Evolutionary conservation across 805 yeast species (phyloP).

Genomic region (Monosporozyma solicola): DNA sequence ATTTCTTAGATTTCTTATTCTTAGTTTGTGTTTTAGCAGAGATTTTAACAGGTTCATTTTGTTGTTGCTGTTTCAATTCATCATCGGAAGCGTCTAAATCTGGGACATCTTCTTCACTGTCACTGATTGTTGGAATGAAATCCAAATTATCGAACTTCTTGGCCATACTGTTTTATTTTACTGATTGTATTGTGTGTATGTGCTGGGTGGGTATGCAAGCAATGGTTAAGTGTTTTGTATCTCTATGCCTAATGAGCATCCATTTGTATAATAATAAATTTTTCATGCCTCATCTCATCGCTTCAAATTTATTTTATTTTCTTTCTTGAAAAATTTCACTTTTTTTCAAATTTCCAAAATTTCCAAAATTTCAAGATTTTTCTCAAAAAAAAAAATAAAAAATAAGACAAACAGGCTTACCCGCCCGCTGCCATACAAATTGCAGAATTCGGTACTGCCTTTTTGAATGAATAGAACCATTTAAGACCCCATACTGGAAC

Average conservation of each 20-base stretch:
- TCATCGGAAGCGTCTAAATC: constrained; percentile 44
- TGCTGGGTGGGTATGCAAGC: too few relatives aligned
- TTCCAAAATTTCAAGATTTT: too few relatives aligned
- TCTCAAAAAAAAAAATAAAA: too few relatives aligned
- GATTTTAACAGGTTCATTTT: constrained; percentile 11
- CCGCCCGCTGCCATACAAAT: too few relatives aligned
- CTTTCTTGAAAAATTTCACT: too few relatives aligned
- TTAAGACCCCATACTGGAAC: too few relatives aligned
- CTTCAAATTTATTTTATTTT: constrained; percentile 2
- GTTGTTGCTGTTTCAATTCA: constrained; percentile 21
- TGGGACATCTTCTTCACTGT: constrained; percentile 63
- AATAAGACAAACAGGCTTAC: too few relatives aligned
- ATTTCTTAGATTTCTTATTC: constrained; percentile 17
- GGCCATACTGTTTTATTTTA: neutral
- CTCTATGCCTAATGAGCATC: neutral
- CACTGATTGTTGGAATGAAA: constrained; percentile 66
- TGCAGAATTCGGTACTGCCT: too few relatives aligned
- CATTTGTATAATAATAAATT: neutral
- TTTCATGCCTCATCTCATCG: constrained; percentile 17
- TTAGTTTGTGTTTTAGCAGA: constrained; percentile 19
- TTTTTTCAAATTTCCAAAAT: neutral
- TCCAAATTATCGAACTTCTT: constrained; percentile 25
- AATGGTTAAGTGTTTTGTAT: too few relatives aligned
- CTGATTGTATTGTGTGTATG: neutral
- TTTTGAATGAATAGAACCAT: too few relatives aligned